Evolutionary conservation across 352 stramenopile genomes (phyloP).

Genomic region (Globisporangium paddicum): DNA sequence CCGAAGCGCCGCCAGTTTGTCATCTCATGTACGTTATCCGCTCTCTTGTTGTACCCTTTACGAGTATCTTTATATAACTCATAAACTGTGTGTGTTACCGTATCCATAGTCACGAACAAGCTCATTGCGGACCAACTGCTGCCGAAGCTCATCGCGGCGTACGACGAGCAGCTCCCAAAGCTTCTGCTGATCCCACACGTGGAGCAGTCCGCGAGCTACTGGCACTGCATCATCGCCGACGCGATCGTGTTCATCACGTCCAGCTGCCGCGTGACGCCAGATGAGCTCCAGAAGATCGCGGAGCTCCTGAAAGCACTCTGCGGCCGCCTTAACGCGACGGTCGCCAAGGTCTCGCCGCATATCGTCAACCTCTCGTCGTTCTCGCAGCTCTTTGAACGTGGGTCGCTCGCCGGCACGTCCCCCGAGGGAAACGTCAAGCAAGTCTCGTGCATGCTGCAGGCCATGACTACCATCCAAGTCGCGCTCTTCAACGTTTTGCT

Average conservation of each 20-base stretch:
- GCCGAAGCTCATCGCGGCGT: slow-evolving; percentile 39
- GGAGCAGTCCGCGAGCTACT: slow-evolving; percentile 69
- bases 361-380: slow-evolving; percentile 81
- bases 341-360: slow-evolving; percentile 73
- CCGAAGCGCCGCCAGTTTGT: slow-evolving; percentile 60
- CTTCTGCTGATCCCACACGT: slow-evolving; percentile 54
- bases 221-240: slow-evolving; percentile 70
- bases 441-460: slow-evolving; percentile 70
- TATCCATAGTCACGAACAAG: slow-evolving; percentile 53
- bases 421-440: slow-evolving; percentile 67
- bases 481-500: slow-evolving; percentile 58
- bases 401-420: slow-evolving; percentile 52
- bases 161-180: slow-evolving; percentile 45
- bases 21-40: slow-evolving; percentile 27
- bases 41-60: background rate
- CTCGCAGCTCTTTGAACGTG: slow-evolving; percentile 65
- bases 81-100: background rate
- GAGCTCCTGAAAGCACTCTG: slow-evolving; percentile 54
- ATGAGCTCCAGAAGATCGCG: slow-evolving; percentile 51
- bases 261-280: slow-evolving; percentile 40
- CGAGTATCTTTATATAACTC: background rate
- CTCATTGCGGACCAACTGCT: slow-evolving; percentile 47
- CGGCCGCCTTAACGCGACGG: slow-evolving; percentile 43
- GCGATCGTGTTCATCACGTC: slow-evolving; percentile 58
- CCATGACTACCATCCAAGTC: slow-evolving; percentile 69